Percentiles rank a stretch among this genome's conserved stretches.
These are phyloP conservation scores for Pyrenophora seminiperda DNA, from an alignment of 2,329 filamentous ascomycete species.

Conservation along the genomic window DNA sequence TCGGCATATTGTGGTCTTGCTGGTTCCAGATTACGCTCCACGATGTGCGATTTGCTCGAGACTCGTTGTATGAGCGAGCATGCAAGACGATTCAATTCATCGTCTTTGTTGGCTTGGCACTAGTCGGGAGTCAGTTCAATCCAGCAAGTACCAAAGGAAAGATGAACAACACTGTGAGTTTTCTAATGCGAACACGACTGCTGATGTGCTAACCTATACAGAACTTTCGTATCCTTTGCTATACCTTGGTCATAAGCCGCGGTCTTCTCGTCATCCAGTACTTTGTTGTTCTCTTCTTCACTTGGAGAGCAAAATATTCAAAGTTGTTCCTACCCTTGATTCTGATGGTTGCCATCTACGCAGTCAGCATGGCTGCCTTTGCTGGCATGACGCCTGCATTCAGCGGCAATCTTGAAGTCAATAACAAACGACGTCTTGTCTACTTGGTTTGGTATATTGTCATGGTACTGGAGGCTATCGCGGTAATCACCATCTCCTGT, in stretches of 20 bases:
- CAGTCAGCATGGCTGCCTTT: constrained; percentile 34
- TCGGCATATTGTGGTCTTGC: constrained; percentile 46
- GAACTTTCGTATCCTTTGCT: constrained; percentile 46
- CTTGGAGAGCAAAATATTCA: constrained; percentile 33
- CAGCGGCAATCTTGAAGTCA: constrained; percentile 6
- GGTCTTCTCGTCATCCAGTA: constrained; percentile 42
- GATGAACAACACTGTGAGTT: constrained; percentile 36
- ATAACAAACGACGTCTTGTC: constrained; percentile 22
- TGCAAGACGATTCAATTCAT: constrained; percentile 48
- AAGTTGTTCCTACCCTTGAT: constrained; percentile 44
- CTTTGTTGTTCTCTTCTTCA: constrained; percentile 42
- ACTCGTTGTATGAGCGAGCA: constrained; percentile 45
- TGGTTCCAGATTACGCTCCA: constrained; percentile 50
- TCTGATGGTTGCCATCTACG: constrained; percentile 40
- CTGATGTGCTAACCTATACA: constrained; percentile 16
- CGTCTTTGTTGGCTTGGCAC: constrained; percentile 45
- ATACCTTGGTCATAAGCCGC: constrained; percentile 44
- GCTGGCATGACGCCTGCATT: constrained; percentile 45
- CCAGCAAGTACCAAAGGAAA: constrained; percentile 29
- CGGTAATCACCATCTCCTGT: constrained; percentile 60
- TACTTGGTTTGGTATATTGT: constrained; percentile 50
- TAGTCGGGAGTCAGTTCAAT: constrained; percentile 46
- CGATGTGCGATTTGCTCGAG: constrained; percentile 49
- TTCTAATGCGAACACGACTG: rapidly evolving
- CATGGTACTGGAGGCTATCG: constrained; percentile 58